Evolutionary conservation across 495 filamentous ascomycete genomes (phyloP), one percentile per base, ranked within the genome.

Genomic region (Neurospora sp.): DNA sequence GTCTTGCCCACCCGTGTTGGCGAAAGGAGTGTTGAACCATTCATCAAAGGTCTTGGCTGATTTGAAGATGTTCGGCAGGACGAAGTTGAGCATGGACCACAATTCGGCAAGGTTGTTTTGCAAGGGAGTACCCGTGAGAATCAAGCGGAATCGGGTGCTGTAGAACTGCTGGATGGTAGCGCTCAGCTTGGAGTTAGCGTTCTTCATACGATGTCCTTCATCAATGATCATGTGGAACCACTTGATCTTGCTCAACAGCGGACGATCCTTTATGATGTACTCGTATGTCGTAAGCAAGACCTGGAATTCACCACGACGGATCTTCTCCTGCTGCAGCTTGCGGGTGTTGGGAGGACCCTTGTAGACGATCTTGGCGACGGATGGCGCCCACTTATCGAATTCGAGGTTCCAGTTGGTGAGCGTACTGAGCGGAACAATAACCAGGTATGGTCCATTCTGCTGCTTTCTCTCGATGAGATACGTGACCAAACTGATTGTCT

Each of bases 211-310:
- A 82, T 99, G 96, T 82, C 96, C 96, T 85, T 99, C 96, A 76
- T 99, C 96, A 71, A 99, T 97, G 75, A 99, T 97, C 96, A 99
- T 98, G 83, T 99, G 96, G 70, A 96, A 91, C 96, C 96, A 99
- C 81, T 97, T 97, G 79, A 99, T 92, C 85, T 98, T 98, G 83
- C 91, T 94, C 40, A 99, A 85, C 70, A 99, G 85, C 1, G 94
- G 94, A 35, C 95, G 91, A 78, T 99, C 96, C 84, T 98, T 98
- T 85, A 99, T 99, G 81, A 99, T 97, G 85, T 97, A 99, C 82
- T 99, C 96, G 82, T 98, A 99, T 10, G 96, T 99, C 1, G 96
- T 99, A 41, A 99, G 84, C 3, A 99, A 85, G 72, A 99, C 96
- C 80, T 99, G 96, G 87, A 98, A 99, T 69, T 92, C 88, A 69